Evolutionary conservation across 2,329 filamentous ascomycete species (phyloP), one percentile per base, ranked within the genome.

Genomic region (Fusarium sp.): DNA sequence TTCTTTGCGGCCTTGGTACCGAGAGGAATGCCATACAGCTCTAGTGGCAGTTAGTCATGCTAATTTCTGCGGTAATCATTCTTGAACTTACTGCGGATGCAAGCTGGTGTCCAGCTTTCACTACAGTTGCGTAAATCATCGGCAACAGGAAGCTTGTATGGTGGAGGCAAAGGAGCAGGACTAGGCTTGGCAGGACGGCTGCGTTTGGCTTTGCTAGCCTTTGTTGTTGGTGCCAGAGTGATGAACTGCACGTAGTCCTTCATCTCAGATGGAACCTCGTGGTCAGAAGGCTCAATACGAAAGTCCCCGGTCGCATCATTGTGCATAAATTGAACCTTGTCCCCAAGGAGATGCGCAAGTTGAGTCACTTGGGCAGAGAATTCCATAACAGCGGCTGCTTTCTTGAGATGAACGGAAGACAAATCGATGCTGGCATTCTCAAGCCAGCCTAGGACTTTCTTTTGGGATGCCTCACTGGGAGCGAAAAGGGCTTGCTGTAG

Each of bases 51-150:
- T 47, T 13, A 15, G 11, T 33, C 2, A 41, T 17, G 4, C 0
- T 1, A 4, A 33, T 0, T 3, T 5, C 0, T 0, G 0, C 19
- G 5, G 11, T 5, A 8, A 2, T 3, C 3, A 3, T 0, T 39
- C 3, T 7, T 13, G 5, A 11, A 52, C 53, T 28, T 53, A 56
- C 53, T 51, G 19, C 53, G 46, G 6, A 56, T 56, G 2, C 53
- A 56, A 11, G 47, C 46, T 6, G 53, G 53, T 15, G 53, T 56
- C 53, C 53, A 56, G 14, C 53, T 56, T 53, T 24, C 20, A 13
- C 47, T 56, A 2, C 53, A 56, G 5, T 53, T 53, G 4, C 46
- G 47, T 28, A 56, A 17, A 20, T 56, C 53, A 17, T 56, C 45
- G 2, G 47, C 37, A 0, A 56, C 53, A 1, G 46, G 35, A 0